Evolutionary conservation across 805 yeast species (phyloP).

Genomic region (Cyberlindnera maclurae): DNA sequence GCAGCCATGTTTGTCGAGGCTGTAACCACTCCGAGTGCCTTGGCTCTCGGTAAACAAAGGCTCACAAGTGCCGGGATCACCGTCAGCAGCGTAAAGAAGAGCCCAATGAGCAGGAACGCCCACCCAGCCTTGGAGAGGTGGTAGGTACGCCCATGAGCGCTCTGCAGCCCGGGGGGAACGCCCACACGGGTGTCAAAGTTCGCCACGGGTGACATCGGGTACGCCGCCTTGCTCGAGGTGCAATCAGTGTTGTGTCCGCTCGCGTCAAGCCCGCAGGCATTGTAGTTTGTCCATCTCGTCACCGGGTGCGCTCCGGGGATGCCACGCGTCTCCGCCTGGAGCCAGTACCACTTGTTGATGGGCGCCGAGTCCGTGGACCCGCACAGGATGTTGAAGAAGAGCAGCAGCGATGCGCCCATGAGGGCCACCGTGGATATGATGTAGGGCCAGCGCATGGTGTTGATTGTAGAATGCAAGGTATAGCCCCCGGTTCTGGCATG

Average conservation of each 20-base stretch:
- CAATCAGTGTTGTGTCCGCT: slow-evolving; percentile 45
- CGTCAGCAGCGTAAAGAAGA: slow-evolving; percentile 45
- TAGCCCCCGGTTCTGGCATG: too few relatives aligned
- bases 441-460: slow-evolving; percentile 24
- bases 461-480: too few relatives aligned
- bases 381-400: slow-evolving; percentile 58
- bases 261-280: slow-evolving; percentile 37
- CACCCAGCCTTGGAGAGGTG: slow-evolving; percentile 63
- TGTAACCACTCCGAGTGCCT: slow-evolving; percentile 15
- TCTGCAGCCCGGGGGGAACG: slow-evolving; percentile 48
- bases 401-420: slow-evolving; percentile 42
- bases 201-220: slow-evolving; percentile 74
- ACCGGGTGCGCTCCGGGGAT: slow-evolving; percentile 32
- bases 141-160: slow-evolving; percentile 46
- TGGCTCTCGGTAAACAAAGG: slow-evolving; percentile 18
- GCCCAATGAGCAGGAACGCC: slow-evolving; percentile 54
- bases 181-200: slow-evolving; percentile 52
- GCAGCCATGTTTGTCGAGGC: slow-evolving; percentile 26
- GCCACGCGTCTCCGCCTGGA: slow-evolving; percentile 61
- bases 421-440: slow-evolving; percentile 28
- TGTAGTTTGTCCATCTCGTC: slow-evolving; percentile 82
- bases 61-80: slow-evolving; percentile 30
- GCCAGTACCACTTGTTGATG: slow-evolving; percentile 67
- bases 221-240: slow-evolving; percentile 57
- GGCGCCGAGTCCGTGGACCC: slow-evolving; percentile 52